These are phyloP conservation scores for Psilocybe cubensis DNA, from an alignment of 768 basidiomycete genomes.

Conservation along the genomic window DNA sequence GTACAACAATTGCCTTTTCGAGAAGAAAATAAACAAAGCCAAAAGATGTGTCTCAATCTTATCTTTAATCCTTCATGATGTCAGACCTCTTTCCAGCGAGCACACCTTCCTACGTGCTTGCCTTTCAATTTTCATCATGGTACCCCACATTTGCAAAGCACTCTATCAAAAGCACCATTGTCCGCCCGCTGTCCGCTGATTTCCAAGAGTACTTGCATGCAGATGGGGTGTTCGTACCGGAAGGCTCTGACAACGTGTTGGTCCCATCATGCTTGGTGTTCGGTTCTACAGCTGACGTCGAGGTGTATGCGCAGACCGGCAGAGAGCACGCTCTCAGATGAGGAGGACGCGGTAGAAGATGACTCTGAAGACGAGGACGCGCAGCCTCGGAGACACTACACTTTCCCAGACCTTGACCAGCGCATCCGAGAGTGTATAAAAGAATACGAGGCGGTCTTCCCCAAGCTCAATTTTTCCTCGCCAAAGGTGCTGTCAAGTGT, in stretches of 20 bases:
- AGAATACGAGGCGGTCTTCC: conserved; percentile 84
- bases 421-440: conserved; percentile 67
- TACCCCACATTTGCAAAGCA: conserved; percentile 68
- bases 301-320: conserved; percentile 40
- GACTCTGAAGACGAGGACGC: conserved; percentile 35
- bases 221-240: conserved; percentile 85
- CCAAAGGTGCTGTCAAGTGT: conserved; percentile 60
- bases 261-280: conserved; percentile 34
- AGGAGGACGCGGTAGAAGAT: conserved; percentile 43
- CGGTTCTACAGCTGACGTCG: too few relatives aligned
- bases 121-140: conserved; percentile 88
- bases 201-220: conserved; percentile 77
- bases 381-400: conserved; percentile 36
- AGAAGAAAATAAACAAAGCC: not conserved
- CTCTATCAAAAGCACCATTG: conserved; percentile 74
- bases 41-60: not conserved
- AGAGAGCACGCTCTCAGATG: conserved; percentile 63
- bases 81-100: conserved; percentile 52
- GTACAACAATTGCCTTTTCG: conserved; percentile 14
- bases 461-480: conserved; percentile 96
- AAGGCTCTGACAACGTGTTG: conserved; percentile 79
- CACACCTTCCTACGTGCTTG: conserved; percentile 55
- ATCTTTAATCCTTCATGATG: conserved; percentile 3
- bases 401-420: conserved; percentile 84
- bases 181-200: conserved; percentile 64